Conservation (phyloP, 768 basidiomycete genomes). For the Termitomyces sp. region DNA sequence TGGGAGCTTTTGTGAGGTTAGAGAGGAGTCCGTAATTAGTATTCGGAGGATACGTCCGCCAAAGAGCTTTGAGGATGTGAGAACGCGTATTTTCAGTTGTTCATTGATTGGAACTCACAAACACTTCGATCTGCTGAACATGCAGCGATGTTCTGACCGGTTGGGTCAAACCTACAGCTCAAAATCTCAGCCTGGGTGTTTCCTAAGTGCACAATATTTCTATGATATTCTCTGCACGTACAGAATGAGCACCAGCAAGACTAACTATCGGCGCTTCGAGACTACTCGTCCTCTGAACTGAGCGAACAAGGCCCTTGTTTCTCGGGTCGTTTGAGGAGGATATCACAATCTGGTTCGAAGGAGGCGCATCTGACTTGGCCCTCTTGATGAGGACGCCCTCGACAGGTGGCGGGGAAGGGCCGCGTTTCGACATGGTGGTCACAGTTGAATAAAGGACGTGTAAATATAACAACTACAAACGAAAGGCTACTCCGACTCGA, state of each 20-base stretch:
- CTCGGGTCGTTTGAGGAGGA: constrained; percentile 72
- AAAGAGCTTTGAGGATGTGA: constrained; percentile 53
- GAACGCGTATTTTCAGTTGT: constrained; percentile 1
- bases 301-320: constrained; percentile 77
- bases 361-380: constrained; percentile 47
- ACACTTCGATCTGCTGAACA: constrained; percentile 88
- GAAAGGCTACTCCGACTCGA: not conserved
- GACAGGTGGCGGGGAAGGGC: constrained; percentile 54
- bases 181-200: constrained; percentile 74
- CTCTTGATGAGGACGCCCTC: constrained; percentile 62
- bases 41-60: constrained; percentile 90
- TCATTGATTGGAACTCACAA: constrained; percentile 52
- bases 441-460: not conserved
- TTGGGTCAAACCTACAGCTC: constrained; percentile 91
- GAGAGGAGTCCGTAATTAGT: constrained; percentile 88
- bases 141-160: constrained; percentile 91
- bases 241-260: constrained; percentile 81
- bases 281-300: constrained; percentile 87
- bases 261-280: constrained; percentile 94
- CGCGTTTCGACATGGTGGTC: constrained; percentile 67
- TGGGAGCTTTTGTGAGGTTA: constrained; percentile 83
- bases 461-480: constrained; percentile 12
- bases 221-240: constrained; percentile 32
- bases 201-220: not conserved
- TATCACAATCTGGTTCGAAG: constrained; percentile 66